These are phyloP conservation scores for Umbilicaria muhlenbergii DNA, from an alignment of 495 filamentous ascomycete genomes.

Conservation along the genomic window DNA sequence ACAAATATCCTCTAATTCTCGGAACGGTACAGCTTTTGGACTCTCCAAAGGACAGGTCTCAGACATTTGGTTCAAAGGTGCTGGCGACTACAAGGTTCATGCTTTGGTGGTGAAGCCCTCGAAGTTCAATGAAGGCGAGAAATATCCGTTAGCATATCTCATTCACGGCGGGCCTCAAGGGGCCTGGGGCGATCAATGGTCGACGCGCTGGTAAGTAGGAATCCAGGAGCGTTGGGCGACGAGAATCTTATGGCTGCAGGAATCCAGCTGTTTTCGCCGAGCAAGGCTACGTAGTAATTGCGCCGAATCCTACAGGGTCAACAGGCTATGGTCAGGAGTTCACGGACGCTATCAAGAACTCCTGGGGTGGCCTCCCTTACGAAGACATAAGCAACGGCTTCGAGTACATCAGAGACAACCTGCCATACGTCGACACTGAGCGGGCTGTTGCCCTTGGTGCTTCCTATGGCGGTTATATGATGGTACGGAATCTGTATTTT, in stretches of 20 bases:
- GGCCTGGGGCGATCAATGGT: constrained; percentile 69
- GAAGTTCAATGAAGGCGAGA: constrained; percentile 51
- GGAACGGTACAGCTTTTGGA: constrained; percentile 54
- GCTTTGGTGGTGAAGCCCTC: constrained; percentile 73
- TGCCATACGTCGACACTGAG: constrained; percentile 58
- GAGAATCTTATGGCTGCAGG: constrained; percentile 34
- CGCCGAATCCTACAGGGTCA: constrained; percentile 79
- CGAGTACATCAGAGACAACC: constrained; percentile 55
- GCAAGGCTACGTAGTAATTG: constrained; percentile 69
- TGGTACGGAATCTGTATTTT: constrained; percentile 26
- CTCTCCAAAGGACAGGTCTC: constrained; percentile 43
- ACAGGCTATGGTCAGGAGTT: constrained; percentile 75
- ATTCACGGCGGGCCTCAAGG: constrained; percentile 86
- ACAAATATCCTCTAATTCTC: constrained; percentile 44
- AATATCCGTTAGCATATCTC: constrained; percentile 69
- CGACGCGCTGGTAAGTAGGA: constrained; percentile 45
- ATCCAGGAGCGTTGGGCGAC: no score
- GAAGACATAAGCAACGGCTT: constrained; percentile 67
- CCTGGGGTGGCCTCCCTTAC: constrained; percentile 74
- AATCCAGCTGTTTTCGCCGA: constrained; percentile 86
- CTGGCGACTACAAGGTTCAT: constrained; percentile 49
- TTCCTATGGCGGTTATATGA: constrained; percentile 80
- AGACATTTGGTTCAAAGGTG: constrained; percentile 57
- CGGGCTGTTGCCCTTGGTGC: constrained; percentile 73
- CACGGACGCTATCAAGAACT: constrained; percentile 55